Evolutionary conservation across 192 early-diverging fungal genomes (phyloP).

Genomic region (Ramicandelaber brevisporus): DNA sequence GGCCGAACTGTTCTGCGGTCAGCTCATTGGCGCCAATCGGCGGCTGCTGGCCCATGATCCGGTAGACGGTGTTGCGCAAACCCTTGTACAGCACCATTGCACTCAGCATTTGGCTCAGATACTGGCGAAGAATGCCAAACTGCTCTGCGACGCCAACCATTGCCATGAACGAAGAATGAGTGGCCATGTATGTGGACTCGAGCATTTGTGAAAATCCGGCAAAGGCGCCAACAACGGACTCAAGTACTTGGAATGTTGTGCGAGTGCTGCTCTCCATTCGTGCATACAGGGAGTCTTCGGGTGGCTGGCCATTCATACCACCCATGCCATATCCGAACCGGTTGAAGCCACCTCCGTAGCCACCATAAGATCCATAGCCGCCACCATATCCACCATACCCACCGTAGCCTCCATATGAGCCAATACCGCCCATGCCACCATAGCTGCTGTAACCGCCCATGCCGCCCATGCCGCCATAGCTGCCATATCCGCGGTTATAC

Average conservation of each 20-base stretch:
- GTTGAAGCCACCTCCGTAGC: conserved; percentile 7
- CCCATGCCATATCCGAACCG: conserved; percentile 24
- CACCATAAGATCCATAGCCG: conserved; percentile 17
- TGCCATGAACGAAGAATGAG: conserved; percentile 76
- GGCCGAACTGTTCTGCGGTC: conserved; percentile 41
- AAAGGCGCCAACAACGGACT: conserved; percentile 84
- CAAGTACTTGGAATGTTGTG: conserved; percentile 77
- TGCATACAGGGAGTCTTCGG: conserved; percentile 33
- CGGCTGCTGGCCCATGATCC: conserved; percentile 31
- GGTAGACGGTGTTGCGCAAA: conserved; percentile 33
- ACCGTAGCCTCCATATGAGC: conserved; percentile 24
- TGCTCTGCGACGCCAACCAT: conserved; percentile 98
- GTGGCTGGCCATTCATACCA: conserved; percentile 30
- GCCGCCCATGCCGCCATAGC: conserved; percentile 16
- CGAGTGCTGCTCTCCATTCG: conserved; percentile 74
- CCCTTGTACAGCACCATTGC: conserved; percentile 49
- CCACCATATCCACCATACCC: conserved; percentile 16
- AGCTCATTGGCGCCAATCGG: conserved; percentile 47
- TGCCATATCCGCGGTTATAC: conserved; percentile 7
- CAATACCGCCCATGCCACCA: conserved; percentile 10
- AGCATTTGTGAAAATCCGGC: conserved; percentile 96
- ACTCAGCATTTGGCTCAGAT: conserved; percentile 63
- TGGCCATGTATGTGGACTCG: conserved; percentile 91
- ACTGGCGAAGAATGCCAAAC: conserved; percentile 67
- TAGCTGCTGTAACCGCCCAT: conserved; percentile 9